Base-by-base conservation (phyloP, 345 rosid species). In the Lepidium didymum region DNA sequence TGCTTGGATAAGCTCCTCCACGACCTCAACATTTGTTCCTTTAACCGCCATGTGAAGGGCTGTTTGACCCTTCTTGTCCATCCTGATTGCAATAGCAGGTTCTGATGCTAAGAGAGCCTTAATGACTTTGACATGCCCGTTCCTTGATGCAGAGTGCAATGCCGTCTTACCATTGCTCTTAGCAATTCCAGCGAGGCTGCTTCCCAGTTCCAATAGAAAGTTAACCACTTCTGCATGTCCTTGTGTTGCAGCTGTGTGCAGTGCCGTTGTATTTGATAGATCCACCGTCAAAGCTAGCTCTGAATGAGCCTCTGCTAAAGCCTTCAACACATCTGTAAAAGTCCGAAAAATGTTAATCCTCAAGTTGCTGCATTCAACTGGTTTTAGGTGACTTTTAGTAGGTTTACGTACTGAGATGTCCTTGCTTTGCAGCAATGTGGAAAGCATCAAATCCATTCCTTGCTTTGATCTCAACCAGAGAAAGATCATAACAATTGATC, bases 371-470 rank as follows among this genome's bases (percentile, higher is more conserved):
- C 7, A 19, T 23, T 27, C 5, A 3, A 62, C 6, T 19, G 14
- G 16, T 45, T 43, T 36, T 23, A 27, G 4, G 13, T 1, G 16
- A 36, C 0, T 44, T 34, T 42, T 3, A 0, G 18, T 42, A 27
- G 47, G 29, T 6, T 43, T 27, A 69, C 73, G 36, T 80, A 91
- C 99, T 92, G 40, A 84, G 62, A 81, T 89, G 87, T 19, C 97
- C 97, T 84, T 88, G 96, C 81, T 94, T 94, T 10, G 97, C 96
- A 71, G 97, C 97, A 73, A 91, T 86, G 76, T 90, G 97, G 61
- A 94, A 84, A 16, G 99, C 97, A 71, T 94, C 99, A 31, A 88
- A 94, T 0, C 99, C 99, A 19, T 94, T 94, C 61, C 89, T 80
- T 7, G 97, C 97, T 80, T 84, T 94, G 83, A 87, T 90, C 16